phyloP scores from a whole-genome alignment of 2,329 filamentous ascomycete genomes.

The Penicillium sp. region DNA sequence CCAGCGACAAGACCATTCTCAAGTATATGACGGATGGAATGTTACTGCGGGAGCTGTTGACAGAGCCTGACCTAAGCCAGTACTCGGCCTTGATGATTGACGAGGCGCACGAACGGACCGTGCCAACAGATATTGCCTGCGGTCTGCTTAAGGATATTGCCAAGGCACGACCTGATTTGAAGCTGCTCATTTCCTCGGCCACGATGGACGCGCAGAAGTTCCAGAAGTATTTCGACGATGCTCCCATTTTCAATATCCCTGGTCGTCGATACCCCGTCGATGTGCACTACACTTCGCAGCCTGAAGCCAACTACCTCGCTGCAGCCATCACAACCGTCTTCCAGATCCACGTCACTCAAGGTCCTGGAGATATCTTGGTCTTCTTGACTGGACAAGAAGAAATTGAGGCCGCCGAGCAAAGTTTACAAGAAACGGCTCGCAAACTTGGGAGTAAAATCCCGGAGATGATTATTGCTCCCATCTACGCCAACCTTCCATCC shows the following conservation, averaged over 20 bases:
- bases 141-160: constrained; percentile 87
- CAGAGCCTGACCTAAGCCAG: constrained; percentile 75
- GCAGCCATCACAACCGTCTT: constrained; percentile 92
- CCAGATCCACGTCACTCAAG: constrained; percentile 87
- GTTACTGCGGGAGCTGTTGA: constrained; percentile 84
- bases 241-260: constrained; percentile 91
- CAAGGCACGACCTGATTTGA: constrained; percentile 77
- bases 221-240: constrained; percentile 84
- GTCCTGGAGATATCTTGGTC: constrained; percentile 83
- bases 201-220: constrained; percentile 95
- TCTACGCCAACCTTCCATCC: constrained; percentile 89
- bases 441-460: constrained; percentile 82
- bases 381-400: constrained; percentile 97
- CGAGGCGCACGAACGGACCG: constrained; percentile 91
- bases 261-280: constrained; percentile 86
- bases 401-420: constrained; percentile 82
- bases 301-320: constrained; percentile 89
- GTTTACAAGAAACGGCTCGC: constrained; percentile 77
- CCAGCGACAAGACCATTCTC: constrained; percentile 83
- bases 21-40: constrained; percentile 99
- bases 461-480: constrained; percentile 86
- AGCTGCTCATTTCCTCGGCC: constrained; percentile 86
- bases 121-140: constrained; percentile 86
- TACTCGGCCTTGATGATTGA: constrained; percentile 95
- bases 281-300: constrained; percentile 84